Percentiles rank a stretch among this genome's conserved stretches.
Evolutionary conservation across 345 rosid genomes (phyloP).

Genomic region (Psidium guajava): DNA sequence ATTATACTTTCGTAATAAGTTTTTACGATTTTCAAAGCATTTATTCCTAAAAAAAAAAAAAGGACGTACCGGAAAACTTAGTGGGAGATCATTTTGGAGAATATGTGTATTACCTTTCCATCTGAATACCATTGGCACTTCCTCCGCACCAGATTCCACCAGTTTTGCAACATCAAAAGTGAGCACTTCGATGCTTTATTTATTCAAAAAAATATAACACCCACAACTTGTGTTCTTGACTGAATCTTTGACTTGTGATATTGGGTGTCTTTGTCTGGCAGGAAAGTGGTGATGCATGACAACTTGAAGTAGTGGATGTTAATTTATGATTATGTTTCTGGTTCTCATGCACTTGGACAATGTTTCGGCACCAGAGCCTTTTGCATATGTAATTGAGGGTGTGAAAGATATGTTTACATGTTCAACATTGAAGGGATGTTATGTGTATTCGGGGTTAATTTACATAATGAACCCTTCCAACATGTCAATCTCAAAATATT

Average conservation of each 20-base stretch:
- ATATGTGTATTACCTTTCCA: not conserved
- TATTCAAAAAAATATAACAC: not conserved
- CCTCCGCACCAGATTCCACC: not conserved
- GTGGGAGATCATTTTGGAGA: not conserved
- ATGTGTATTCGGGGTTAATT: not conserved
- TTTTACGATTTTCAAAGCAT: no score
- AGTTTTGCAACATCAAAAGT: not conserved
- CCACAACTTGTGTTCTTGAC: not conserved
- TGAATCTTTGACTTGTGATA: not conserved
- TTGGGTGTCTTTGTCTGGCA: not conserved
- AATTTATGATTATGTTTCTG: not conserved
- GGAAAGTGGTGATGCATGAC: not conserved
- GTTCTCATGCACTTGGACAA: not conserved
- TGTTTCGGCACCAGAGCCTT: not conserved
- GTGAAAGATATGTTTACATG: not conserved
- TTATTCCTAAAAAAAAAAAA: no score
- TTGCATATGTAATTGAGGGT: not conserved
- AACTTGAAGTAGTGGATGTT: not conserved
- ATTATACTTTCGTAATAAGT: no score
- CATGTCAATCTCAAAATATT: not conserved
- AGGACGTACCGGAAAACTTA: not conserved
- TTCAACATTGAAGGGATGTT: not conserved
- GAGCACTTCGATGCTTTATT: not conserved
- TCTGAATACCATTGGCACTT: not conserved
- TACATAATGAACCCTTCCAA: not conserved